These are phyloP conservation scores for Barnettozyma wickerhamii DNA, from an alignment of 805 yeast genomes.

Conservation along the genomic window DNA sequence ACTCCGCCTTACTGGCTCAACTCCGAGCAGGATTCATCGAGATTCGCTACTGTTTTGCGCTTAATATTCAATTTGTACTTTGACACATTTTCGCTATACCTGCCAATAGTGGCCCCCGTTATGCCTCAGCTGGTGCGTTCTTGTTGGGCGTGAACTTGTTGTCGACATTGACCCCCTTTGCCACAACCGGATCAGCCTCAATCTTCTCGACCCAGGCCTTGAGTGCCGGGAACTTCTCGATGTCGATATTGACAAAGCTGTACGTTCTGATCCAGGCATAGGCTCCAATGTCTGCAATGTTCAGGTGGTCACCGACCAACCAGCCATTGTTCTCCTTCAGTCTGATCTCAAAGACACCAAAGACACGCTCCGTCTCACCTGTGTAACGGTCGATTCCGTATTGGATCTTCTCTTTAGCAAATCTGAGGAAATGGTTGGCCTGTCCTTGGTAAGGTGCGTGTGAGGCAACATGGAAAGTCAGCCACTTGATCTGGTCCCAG, in stretches of 20 bases:
- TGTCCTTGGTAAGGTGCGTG: conserved; percentile 65
- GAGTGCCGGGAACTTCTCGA: conserved; percentile 36
- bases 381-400: conserved; percentile 50
- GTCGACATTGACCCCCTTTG: conserved; percentile 8
- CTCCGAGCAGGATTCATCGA: too few species aligned
- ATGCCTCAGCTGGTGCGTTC: conserved; percentile 1
- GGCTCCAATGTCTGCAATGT: conserved; percentile 54
- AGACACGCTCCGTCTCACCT: conserved; percentile 49
- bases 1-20: too few species aligned
- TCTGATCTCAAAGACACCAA: conserved; percentile 49
- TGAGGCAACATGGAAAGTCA: conserved; percentile 54
- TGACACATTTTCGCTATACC: too few species aligned
- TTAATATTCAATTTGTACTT: too few species aligned
- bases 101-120: too few species aligned
- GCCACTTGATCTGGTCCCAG: conserved; percentile 50
- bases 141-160: not conserved
- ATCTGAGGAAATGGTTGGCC: conserved; percentile 41
- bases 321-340: conserved; percentile 47
- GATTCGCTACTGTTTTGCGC: too few species aligned
- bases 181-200: conserved; percentile 26
- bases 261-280: conserved; percentile 40
- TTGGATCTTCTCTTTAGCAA: conserved; percentile 47
- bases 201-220: conserved; percentile 37
- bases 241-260: conserved; percentile 25
- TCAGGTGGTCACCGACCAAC: conserved; percentile 55